Conservation (phyloP, 345 rosid genomes). For the Citrus inodora region DNA sequence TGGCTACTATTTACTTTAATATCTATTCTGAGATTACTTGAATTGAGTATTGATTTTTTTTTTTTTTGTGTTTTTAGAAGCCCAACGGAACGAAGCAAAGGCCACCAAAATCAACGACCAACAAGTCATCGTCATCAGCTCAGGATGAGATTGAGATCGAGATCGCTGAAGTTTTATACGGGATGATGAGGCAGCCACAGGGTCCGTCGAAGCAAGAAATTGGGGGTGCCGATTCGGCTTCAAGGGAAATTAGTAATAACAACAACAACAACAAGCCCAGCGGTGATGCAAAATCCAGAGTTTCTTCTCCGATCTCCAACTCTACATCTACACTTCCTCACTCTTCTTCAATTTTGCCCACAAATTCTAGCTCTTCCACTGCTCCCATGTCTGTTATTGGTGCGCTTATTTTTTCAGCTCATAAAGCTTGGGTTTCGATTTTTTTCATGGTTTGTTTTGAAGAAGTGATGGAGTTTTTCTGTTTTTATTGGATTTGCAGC, state of each 20-base stretch:
- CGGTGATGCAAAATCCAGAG: conserved; percentile 72
- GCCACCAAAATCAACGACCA: conserved; percentile 73
- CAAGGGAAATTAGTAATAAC: conserved; percentile 29
- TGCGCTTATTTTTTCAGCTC: conserved; percentile 28
- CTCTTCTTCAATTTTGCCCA: conserved; percentile 44
- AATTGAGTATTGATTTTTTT: conserved; percentile 6
- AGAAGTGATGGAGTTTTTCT: neutral
- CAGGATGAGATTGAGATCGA: conserved; percentile 99
- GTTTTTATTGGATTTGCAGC: conserved; percentile 40
- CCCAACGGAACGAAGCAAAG: conserved; percentile 70
- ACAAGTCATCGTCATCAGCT: conserved; percentile 53
- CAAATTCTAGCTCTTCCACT: conserved; percentile 60
- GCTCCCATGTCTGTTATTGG: conserved; percentile 58
- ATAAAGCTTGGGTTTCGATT: neutral
- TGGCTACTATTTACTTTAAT: neutral
- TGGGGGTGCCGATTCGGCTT: conserved; percentile 34
- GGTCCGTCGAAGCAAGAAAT: conserved; percentile 61
- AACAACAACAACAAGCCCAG: conserved; percentile 30
- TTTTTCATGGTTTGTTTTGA: neutral
- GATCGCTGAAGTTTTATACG: conserved; percentile 93
- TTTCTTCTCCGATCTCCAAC: conserved; percentile 85
- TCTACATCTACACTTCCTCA: conserved; percentile 47
- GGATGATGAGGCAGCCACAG: conserved; percentile 85
- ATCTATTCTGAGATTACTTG: neutral
- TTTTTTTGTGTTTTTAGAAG: conserved; percentile 40